phyloP scores from a whole-genome alignment of 83 land plant species.

The Isoetes engelmannii region DNA sequence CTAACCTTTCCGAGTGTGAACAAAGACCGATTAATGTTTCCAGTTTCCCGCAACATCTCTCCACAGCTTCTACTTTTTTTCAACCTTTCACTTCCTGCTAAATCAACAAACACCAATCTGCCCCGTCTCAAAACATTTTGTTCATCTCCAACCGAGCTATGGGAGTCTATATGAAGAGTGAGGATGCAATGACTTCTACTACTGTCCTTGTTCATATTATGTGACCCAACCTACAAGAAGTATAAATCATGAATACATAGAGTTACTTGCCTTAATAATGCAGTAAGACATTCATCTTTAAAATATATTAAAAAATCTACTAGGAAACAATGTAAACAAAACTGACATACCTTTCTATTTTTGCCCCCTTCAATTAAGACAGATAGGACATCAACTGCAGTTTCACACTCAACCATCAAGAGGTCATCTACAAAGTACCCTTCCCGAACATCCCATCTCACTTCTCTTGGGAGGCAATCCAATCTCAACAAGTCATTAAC shows the following conservation, averaged over 20 bases:
- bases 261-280: neutral
- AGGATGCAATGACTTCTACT: slow-evolving; percentile 43
- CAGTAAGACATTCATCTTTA: neutral
- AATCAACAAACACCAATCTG: slow-evolving; percentile 36
- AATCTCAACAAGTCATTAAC: slow-evolving; percentile 36
- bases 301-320: neutral
- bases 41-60: slow-evolving; percentile 40
- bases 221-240: slow-evolving; percentile 34
- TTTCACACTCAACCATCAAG: slow-evolving; percentile 38
- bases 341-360: slow-evolving; percentile 29
- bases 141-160: slow-evolving; percentile 13
- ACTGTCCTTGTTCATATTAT: slow-evolving; percentile 38
- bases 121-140: slow-evolving; percentile 28
- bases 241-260: neutral
- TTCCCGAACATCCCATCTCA: slow-evolving; percentile 32
- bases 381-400: slow-evolving; percentile 37
- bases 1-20: slow-evolving; percentile 40
- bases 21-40: slow-evolving; percentile 38
- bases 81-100: slow-evolving; percentile 41
- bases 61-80: slow-evolving; percentile 42
- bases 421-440: slow-evolving; percentile 36
- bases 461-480: slow-evolving; percentile 35
- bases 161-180: slow-evolving; percentile 40
- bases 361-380: slow-evolving; percentile 35
- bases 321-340: neutral